Base-by-base conservation (phyloP, 345 rosid species). In the Corchorus capsularis region DNA sequence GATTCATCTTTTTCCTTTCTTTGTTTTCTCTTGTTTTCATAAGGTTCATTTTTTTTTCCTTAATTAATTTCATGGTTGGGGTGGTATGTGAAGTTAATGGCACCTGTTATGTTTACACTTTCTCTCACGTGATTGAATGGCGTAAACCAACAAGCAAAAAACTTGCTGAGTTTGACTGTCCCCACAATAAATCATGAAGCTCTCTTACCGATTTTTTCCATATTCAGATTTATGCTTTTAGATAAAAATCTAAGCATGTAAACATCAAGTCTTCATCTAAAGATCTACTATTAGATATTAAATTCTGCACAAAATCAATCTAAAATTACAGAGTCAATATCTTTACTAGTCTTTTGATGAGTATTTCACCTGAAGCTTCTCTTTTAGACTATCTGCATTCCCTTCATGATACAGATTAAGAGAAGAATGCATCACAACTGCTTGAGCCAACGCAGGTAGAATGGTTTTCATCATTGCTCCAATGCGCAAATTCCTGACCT, bases 381-480 rank as follows among this genome's bases (percentile, higher is more conserved):
- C 94, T 79, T 76, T 90, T 59, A 86, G 62, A 75, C 56, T 82
- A 69, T 86, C 87, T 46, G 82, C 47, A 49, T 55, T 74, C 66
- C 77, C 87, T 83, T 82, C 89, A 52, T 75, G 71, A 61, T 71
- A 69, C 63, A 78, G 79, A 43, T 63, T 70, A 71, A 61, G 52
- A 73, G 75, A 82, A 32, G 86, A 89, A 90, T 92, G 85, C 88
- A 89, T 82, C 22, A 86, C 91, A 53, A 94, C 76, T 67, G 97
- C 97, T 83, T 87, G 92, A 76, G 97, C 98, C 60, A 94, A 73
- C 74, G 98, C 96, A 76, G 98, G 98, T 54, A 94, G 86, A 80
- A 94, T 74, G 56, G 97, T 91, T 82, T 86, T 89, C 89, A 94
- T 87, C 98, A 92, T 88, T 75, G 98, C 98, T 69, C 96, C 97